phyloP scores from a whole-genome alignment of 495 filamentous ascomycete genomes.

The Penicillium dipodomyicola region DNA sequence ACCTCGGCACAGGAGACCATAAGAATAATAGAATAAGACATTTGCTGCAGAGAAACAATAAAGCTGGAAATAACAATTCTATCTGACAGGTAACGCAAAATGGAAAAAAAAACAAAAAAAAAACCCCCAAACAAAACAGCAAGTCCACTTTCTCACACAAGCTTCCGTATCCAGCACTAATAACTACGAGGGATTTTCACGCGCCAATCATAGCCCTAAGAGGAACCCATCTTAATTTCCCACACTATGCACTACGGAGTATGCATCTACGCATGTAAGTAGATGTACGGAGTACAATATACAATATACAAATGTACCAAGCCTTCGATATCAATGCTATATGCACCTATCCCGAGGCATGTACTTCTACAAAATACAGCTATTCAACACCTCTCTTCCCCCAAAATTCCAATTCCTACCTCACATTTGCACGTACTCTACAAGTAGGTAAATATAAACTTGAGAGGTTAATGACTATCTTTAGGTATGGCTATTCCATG shows the following conservation, averaged over 20 bases:
- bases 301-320: background rate
- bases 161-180: slow-evolving; percentile 10
- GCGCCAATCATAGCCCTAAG: slow-evolving; percentile 18
- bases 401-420: background rate
- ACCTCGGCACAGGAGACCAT: slow-evolving; percentile 8
- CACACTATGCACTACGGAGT: background rate
- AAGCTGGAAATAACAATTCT: background rate
- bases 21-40: background rate
- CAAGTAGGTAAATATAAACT: no score
- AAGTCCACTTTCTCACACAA: slow-evolving; percentile 9
- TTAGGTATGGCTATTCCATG: no score
- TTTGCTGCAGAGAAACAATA: no score
- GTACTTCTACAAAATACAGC: background rate
- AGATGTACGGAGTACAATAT: background rate
- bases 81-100: background rate
- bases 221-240: slow-evolving; percentile 8
- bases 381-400: background rate
- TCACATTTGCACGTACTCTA: no score
- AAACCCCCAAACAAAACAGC: background rate
- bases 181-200: slow-evolving; percentile 34
- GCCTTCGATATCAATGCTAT: slow-evolving; percentile 4
- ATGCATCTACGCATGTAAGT: background rate
- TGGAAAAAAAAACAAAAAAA: no score
- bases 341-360: slow-evolving; percentile 1
- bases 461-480: no score